These are phyloP conservation scores for Leucoagaricus sp. DNA, from an alignment of 1,284 basidiomycete species.

Conservation along the genomic window DNA sequence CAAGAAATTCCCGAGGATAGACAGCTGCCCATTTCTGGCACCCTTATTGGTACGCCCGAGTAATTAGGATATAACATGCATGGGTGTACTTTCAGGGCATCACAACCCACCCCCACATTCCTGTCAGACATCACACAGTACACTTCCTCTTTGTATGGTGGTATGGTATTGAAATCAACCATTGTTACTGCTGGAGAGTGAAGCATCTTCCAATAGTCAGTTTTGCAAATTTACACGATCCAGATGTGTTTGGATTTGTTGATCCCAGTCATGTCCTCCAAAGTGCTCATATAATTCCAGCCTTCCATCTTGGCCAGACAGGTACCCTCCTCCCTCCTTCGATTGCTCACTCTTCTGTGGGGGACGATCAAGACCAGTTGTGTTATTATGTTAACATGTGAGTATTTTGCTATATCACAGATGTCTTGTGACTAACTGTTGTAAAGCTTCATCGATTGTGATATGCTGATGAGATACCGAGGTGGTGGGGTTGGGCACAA, in stretches of 20 bases:
- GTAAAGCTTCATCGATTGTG: constrained; percentile 29
- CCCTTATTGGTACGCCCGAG: too few species aligned
- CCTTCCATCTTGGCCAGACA: neutral
- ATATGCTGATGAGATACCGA: constrained; percentile 26
- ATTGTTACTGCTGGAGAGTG: constrained; percentile 17
- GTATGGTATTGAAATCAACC: constrained; percentile 25
- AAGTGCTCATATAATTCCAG: neutral
- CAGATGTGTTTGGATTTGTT: neutral
- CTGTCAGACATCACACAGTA: constrained; percentile 12
- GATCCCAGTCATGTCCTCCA: neutral
- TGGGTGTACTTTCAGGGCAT: too few species aligned
- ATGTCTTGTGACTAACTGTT: too few species aligned
- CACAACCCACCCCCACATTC: too few species aligned
- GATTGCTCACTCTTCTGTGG: neutral
- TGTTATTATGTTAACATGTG: neutral
- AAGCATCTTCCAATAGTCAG: neutral
- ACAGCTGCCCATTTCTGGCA: too few species aligned
- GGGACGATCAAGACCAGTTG: neutral
- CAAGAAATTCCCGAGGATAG: too few species aligned
- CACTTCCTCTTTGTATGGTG: constrained; percentile 39
- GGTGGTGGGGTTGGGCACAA: constrained; percentile 10
- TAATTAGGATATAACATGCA: too few species aligned
- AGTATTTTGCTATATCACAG: neutral
- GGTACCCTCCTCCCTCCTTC: neutral
- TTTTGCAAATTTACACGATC: neutral